Percentiles rank a stretch among this genome's conserved stretches.
Conservation (phyloP, 1,139 yeast genomes). For the Candida frijolesensis region DNA sequence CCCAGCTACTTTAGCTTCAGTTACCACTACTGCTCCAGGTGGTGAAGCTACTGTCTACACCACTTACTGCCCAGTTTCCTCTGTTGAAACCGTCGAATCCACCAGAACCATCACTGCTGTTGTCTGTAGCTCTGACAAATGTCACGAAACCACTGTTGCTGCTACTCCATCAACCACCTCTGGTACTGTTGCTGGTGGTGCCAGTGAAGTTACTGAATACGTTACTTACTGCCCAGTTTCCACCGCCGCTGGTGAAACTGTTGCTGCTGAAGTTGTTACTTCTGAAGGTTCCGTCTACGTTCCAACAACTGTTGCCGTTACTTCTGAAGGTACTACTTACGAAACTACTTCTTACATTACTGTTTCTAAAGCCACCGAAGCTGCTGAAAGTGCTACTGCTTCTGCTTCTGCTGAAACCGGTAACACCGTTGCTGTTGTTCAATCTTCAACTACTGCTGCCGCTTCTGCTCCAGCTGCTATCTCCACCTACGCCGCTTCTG, state of each 20-base stretch:
- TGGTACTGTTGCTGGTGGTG: conserved; percentile 24
- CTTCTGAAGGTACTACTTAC: conserved; percentile 42
- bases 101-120: conserved; percentile 39
- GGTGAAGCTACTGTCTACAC: conserved; percentile 16
- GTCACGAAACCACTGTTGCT: conserved; percentile 31
- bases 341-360: conserved; percentile 28
- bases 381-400: conserved; percentile 16
- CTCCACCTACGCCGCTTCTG: conserved; percentile 25
- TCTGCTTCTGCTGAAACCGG: conserved; percentile 12
- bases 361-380: conserved; percentile 31
- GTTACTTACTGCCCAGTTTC: conserved; percentile 38
- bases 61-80: conserved; percentile 26
- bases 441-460: conserved; percentile 19
- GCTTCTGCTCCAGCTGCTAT: conserved; percentile 31
- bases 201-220: conserved; percentile 25
- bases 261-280: conserved; percentile 15
- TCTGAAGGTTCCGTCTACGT: conserved; percentile 13
- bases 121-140: conserved; percentile 42
- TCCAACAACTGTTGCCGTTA: conserved; percentile 39
- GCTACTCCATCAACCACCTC: conserved; percentile 29
- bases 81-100: conserved; percentile 21
- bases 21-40: conserved; percentile 12
- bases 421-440: conserved; percentile 16
- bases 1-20: conserved; percentile 16
- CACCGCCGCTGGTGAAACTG: conserved; percentile 4